Conservation (phyloP, 352 stramenopile genomes). For the Pythium oligandrum region DNA sequence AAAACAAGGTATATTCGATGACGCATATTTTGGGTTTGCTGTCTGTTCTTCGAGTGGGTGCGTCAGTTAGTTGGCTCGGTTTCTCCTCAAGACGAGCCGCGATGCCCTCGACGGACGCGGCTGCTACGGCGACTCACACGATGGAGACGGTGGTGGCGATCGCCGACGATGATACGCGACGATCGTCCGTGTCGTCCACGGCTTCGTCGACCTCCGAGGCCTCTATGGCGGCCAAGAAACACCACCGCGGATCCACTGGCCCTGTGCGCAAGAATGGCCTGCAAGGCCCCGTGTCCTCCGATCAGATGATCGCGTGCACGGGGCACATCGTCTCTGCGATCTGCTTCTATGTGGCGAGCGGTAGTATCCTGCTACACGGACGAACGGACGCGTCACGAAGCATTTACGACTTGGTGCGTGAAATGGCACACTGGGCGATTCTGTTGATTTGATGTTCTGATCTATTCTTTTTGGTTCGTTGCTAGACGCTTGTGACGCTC, state of each 20-base stretch:
- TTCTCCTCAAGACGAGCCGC: too few species aligned
- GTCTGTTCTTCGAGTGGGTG: too few species aligned
- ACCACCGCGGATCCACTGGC: constrained; percentile 5
- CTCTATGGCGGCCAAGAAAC: not conserved
- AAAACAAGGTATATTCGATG: too few species aligned
- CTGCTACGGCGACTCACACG: too few species aligned
- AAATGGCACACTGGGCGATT: constrained; percentile 4
- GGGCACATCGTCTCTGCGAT: constrained; percentile 60
- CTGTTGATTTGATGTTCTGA: constrained; percentile 2
- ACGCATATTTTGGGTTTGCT: too few species aligned
- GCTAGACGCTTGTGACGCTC: constrained; percentile 48
- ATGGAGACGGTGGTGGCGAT: too few species aligned
- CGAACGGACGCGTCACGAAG: constrained; percentile 9
- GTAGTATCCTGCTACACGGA: constrained; percentile 14
- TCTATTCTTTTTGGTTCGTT: not conserved
- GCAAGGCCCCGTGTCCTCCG: constrained; percentile 60
- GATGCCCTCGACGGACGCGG: too few species aligned
- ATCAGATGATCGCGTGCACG: constrained; percentile 72
- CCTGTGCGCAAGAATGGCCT: constrained; percentile 65
- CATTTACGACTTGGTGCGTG: constrained; percentile 16
- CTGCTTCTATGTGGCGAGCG: constrained; percentile 51
- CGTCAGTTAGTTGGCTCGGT: too few species aligned
- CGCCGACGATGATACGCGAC: not conserved
- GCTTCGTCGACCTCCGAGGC: not conserved
- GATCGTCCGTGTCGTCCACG: not conserved